phyloP scores from a whole-genome alignment of 2,329 filamentous ascomycete genomes.

The Claviceps sp. region DNA sequence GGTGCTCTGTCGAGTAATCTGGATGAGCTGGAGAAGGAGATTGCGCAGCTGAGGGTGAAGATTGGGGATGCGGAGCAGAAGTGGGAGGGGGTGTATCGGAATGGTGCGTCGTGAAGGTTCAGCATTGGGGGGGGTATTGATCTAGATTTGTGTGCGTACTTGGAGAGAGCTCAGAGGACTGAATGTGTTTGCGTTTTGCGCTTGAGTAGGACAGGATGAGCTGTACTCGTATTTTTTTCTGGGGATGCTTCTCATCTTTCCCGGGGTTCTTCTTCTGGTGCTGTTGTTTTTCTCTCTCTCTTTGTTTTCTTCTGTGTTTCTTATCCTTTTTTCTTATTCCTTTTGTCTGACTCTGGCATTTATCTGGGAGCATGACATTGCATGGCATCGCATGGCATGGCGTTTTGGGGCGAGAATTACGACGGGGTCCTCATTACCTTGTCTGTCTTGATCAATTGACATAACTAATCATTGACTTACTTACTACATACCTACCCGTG shows the following conservation, averaged over 20 bases:
- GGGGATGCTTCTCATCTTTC: too few species aligned
- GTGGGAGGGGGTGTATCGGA: constrained; percentile 39
- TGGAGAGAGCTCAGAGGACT: too few species aligned
- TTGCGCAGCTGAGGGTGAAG: constrained; percentile 51
- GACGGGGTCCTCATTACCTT: background rate
- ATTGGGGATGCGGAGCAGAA: constrained; percentile 51
- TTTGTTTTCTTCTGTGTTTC: background rate
- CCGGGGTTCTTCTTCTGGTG: background rate
- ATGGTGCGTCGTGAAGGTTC: constrained; percentile 7
- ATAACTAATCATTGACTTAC: too few species aligned
- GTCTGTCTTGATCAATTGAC: background rate
- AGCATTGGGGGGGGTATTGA: too few species aligned
- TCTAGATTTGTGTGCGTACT: too few species aligned
- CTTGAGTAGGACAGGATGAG: too few species aligned
- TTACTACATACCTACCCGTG: too few species aligned
- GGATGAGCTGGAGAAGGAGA: constrained; percentile 71
- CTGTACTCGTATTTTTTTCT: too few species aligned
- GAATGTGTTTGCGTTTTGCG: too few species aligned
- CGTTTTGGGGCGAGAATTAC: constrained; percentile 10
- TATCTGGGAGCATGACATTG: background rate
- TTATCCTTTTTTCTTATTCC: background rate
- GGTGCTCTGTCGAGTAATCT: constrained; percentile 65
- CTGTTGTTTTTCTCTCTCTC: background rate
- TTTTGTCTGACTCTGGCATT: background rate
- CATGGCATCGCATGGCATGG: constrained; percentile 21